Evolutionary conservation across 2,329 filamentous ascomycete species (phyloP).

Genomic region (Calcarisporium arbuscula): DNA sequence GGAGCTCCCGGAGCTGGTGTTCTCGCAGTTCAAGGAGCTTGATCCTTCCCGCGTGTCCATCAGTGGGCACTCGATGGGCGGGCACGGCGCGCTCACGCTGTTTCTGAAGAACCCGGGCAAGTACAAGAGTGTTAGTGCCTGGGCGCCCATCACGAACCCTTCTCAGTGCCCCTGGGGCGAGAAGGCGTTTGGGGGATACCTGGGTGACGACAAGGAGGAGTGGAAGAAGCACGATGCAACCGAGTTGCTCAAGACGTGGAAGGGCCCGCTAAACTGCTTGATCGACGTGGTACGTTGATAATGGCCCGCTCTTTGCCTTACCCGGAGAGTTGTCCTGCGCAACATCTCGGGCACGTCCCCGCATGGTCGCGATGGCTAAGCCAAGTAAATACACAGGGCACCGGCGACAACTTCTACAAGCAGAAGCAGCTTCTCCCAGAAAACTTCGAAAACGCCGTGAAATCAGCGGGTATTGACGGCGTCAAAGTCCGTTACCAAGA

Average conservation of each 20-base stretch:
- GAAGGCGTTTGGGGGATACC: slow-evolving; percentile 90
- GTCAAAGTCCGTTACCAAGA: slow-evolving; percentile 78
- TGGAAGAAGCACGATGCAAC: slow-evolving; percentile 93
- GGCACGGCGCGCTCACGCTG: slow-evolving; percentile 87
- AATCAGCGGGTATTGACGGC: slow-evolving; percentile 66
- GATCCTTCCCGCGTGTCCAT: slow-evolving; percentile 71
- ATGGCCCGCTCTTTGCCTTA: too few relatives aligned
- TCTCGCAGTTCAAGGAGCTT: slow-evolving; percentile 62
- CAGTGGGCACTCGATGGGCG: slow-evolving; percentile 94
- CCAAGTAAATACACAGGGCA: slow-evolving; percentile 51
- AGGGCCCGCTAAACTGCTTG: slow-evolving; percentile 64
- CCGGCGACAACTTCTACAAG: slow-evolving; percentile 95
- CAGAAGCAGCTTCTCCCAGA: slow-evolving; percentile 87
- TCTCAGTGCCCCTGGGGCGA: slow-evolving; percentile 84
- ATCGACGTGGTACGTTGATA: slow-evolving; percentile 75
- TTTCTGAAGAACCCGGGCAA: slow-evolving; percentile 86
- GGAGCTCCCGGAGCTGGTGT: slow-evolving; percentile 77
- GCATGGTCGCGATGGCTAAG: too few relatives aligned
- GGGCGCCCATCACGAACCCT: slow-evolving; percentile 86
- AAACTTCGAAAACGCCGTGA: slow-evolving; percentile 77
- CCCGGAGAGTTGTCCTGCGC: too few relatives aligned
- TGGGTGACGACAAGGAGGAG: slow-evolving; percentile 67
- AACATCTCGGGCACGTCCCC: too few relatives aligned
- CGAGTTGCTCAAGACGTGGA: slow-evolving; percentile 74
- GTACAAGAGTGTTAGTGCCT: slow-evolving; percentile 85